Evolutionary conservation across 306 rosid species (phyloP), one percentile per base, ranked within the genome.

Genomic region (Fagus crenata): DNA sequence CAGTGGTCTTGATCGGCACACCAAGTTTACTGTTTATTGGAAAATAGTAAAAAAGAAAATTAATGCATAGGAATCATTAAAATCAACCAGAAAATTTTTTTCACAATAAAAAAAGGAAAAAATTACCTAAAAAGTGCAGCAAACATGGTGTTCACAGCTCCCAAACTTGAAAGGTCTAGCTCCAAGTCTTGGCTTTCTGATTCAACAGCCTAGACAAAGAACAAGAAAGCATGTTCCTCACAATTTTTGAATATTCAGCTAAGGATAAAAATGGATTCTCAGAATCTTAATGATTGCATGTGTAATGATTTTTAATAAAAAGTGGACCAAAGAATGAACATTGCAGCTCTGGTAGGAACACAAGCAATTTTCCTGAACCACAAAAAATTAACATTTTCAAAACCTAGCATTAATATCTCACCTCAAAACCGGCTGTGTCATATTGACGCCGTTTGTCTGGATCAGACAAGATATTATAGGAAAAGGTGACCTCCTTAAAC

Each of bases 341-440:
- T 33, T 32, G 37, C 14, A 76, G 80, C 80, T 63, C 56, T 35
- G 54, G 31, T 32, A 37, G 69, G 72, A 69, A 17, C 46, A 76
- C 14, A 7, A 65, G 53, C 36, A 59, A 81, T 60, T 68, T 71
- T 82, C 81, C 54, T 75, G 72, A 72, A 78, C 37, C 36, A 58
- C 61, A 71, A 28, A 78, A 42, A 41, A 43, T 72, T 83, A 64
- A 70, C 59, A 63, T 75, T 49, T 42, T 41, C 35, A 73, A 60
- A 75, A 42, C 74, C 18, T 41, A 36, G 73, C 71, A 54, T 53
- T 72, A 79, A 61, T 65, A 80, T 70, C 83, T 85, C 75, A 96
- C 99, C 99, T 96, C 96, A 84, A 96, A 96, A 71, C 99, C 99
- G 80, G 97, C 88, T 54, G 97, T 65, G 83, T 96, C 99, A 53